These are phyloP conservation scores for Lippia alba DNA, from an alignment of 305 asterid species.

Conservation along the genomic window DNA sequence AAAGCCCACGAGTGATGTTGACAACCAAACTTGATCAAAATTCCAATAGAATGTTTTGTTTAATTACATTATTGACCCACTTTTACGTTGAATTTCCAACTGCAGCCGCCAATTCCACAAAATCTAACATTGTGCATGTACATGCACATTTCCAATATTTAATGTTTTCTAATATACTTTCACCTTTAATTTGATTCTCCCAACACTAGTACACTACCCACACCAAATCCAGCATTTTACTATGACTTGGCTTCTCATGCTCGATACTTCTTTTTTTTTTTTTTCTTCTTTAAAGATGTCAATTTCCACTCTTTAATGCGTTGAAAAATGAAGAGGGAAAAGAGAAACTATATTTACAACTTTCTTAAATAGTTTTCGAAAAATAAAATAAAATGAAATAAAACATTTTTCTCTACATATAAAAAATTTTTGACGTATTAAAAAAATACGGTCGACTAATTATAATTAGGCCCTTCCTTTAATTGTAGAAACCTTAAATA, in stretches of 20 bases:
- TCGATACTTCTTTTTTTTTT: not conserved
- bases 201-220: not conserved
- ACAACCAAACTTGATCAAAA: constrained; percentile 16
- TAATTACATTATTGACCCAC: not conserved
- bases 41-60: constrained; percentile 4
- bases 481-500: too few relatives aligned
- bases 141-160: constrained; percentile 22
- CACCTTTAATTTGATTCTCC: not conserved
- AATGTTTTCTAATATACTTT: not conserved
- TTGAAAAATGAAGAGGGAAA: not conserved
- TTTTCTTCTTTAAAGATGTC: not conserved
- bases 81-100: constrained; percentile 4
- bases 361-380: too few relatives aligned
- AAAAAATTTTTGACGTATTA: too few relatives aligned
- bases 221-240: not conserved
- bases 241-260: constrained; percentile 28
- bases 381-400: too few relatives aligned
- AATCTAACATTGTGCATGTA: not conserved
- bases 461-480: too few relatives aligned
- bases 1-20: constrained; percentile 35
- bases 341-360: too few relatives aligned
- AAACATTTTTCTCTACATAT: too few relatives aligned
- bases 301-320: not conserved
- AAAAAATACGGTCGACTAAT: too few relatives aligned
- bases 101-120: constrained; percentile 5